Evolutionary conservation across 352 stramenopile genomes (phyloP).

Genomic region (Pythium plurisporium): DNA sequence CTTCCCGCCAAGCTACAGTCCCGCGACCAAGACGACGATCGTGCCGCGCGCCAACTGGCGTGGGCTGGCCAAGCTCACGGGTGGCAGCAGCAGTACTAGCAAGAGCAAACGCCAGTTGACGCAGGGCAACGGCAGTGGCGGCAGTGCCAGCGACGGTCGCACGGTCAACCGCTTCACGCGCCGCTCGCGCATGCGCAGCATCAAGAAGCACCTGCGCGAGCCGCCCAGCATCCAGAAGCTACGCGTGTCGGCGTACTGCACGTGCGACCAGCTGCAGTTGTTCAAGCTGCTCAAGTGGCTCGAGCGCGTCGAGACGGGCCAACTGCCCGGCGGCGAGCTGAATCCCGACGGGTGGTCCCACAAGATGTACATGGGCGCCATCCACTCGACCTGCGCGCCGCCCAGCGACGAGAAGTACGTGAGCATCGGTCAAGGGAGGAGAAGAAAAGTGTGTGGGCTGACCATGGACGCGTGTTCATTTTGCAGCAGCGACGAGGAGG

Average conservation of each 20-base stretch:
- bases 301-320: slow-evolving; percentile 68
- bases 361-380: slow-evolving; percentile 72
- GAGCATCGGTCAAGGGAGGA: too few species aligned
- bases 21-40: slow-evolving; percentile 11
- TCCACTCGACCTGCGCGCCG: slow-evolving; percentile 39
- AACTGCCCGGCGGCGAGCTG: slow-evolving; percentile 28
- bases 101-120: not conserved
- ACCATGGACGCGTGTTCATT: too few species aligned
- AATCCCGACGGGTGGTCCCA: slow-evolving; percentile 36
- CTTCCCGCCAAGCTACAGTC: slow-evolving; percentile 12
- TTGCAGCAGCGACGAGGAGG: slow-evolving; percentile 1
- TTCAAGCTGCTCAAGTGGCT: slow-evolving; percentile 88
- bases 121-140: slow-evolving; percentile 3
- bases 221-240: slow-evolving; percentile 71
- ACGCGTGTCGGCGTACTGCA: slow-evolving; percentile 82
- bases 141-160: slow-evolving; percentile 10
- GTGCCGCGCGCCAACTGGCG: slow-evolving; percentile 62
- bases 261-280: slow-evolving; percentile 76
- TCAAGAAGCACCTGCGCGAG: slow-evolving; percentile 77
- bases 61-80: slow-evolving; percentile 27
- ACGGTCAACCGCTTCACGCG: slow-evolving; percentile 26
- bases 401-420: not conserved
- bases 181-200: slow-evolving; percentile 78
- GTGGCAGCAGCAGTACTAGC: slow-evolving; percentile 48
- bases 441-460: too few species aligned